Base-by-base conservation (phyloP, 23 red algal species). In the Gracilaria vermiculophylla region DNA sequence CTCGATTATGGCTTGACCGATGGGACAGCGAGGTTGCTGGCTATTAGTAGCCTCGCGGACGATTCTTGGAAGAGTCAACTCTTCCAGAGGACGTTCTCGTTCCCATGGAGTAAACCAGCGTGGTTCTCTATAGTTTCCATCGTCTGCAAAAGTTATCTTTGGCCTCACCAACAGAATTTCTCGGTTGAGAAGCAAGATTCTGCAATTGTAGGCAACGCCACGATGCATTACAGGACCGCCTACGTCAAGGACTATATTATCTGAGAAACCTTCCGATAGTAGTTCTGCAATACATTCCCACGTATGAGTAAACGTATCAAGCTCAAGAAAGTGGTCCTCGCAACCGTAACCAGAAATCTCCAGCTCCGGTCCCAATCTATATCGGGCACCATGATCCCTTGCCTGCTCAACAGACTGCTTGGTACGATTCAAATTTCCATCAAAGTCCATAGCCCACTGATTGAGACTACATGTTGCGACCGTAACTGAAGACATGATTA, bases 111-210 rank as follows among this genome's bases (percentile, higher is more conserved):
- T 66, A 61, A 99, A 99, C 88, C 88, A 99, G 15, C 97, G 97
- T n/a, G 97, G 64, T 81, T 99, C 97, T 32, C 97, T 67, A 53
- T 99, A 99, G 83, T 99, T 99, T 13, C 93, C 97, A 49, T 95
- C 76, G 48, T 94, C 97, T 19, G 97, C 97, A 40, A 99, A 88
- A 33, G 60, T 82, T 8, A 90, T 78, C 82, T 99, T 99, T 1
- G 97, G 97, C 71, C 97, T 58, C 20, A 99, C 62, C 34, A 99
- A 77, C 28, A 95, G 27, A 24, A 99, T 73, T 44, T 80, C 49
- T n/a, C 89, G 40, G 51, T 94, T 80, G 47, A 90, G 71, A 34
- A 95, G 62, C 24, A 95, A 66, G 35, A 95, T 85, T 34, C 97
- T 93, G 50, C 81, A 88, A 57, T 99, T 99, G 66, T 99, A 99